Percentiles rank a stretch among this genome's conserved stretches.
Evolutionary conservation across 176 grass and related monocot genomes (phyloP).

Genomic region (Zizania latifolia): DNA sequence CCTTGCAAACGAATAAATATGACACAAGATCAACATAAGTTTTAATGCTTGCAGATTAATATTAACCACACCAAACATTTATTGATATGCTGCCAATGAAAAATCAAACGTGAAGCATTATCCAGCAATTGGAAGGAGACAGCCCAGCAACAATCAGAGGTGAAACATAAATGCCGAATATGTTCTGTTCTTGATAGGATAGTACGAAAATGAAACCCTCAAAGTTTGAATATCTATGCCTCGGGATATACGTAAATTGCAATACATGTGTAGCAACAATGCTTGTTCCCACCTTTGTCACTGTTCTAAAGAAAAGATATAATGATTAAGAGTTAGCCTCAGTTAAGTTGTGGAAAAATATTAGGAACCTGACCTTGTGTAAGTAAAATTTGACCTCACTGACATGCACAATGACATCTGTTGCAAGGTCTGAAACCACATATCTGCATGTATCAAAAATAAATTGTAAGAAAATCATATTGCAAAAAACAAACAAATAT

Average conservation of each 20-base stretch:
- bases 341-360: neutral
- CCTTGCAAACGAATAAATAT: neutral
- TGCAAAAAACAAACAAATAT: neutral
- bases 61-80: neutral
- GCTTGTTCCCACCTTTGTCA: neutral
- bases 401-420: constrained; percentile 69
- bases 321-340: neutral
- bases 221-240: neutral
- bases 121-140: constrained; percentile 19
- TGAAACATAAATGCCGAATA: constrained; percentile 20
- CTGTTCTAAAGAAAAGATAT: constrained; percentile 20
- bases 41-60: neutral
- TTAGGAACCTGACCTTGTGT: constrained; percentile 62
- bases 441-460: constrained; percentile 44
- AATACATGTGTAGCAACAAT: neutral
- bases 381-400: constrained; percentile 71
- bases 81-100: neutral
- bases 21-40: neutral
- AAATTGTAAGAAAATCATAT: constrained; percentile 22
- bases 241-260: neutral
- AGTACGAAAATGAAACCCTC: neutral
- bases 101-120: constrained; percentile 6
- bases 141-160: constrained; percentile 17
- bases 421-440: constrained; percentile 82
- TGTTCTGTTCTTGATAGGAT: neutral